A percentile compares a stretch with the other conserved stretches of the same genome.
Conservation (phyloP, 306 rosid species). For the Oxytropis ochrocephala region DNA sequence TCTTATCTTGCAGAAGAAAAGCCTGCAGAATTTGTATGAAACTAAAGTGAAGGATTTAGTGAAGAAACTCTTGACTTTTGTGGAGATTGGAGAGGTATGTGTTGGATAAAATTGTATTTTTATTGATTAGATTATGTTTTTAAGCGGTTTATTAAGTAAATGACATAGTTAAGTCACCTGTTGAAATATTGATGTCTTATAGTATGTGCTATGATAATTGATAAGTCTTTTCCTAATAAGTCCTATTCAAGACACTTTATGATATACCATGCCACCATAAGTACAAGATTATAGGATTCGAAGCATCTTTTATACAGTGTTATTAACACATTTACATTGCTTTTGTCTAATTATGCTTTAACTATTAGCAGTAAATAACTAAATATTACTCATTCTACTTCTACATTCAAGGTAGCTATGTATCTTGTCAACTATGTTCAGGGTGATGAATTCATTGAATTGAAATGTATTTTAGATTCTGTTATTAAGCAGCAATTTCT, state of each 20-base stretch:
- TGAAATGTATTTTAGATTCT: background rate
- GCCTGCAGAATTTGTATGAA: slow-evolving; percentile 58
- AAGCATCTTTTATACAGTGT: background rate
- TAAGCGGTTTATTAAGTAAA: background rate
- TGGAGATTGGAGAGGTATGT: slow-evolving; percentile 64
- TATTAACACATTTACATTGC: background rate
- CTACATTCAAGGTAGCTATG: background rate
- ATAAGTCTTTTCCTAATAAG: too few species aligned
- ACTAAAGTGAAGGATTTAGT: slow-evolving; percentile 65
- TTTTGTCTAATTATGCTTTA: background rate
- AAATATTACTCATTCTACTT: background rate
- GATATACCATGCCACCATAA: background rate
- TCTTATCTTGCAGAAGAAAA: slow-evolving; percentile 69
- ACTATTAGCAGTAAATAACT: background rate
- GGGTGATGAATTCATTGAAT: background rate
- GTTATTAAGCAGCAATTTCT: slow-evolving; percentile 7
- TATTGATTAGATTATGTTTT: background rate
- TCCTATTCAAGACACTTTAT: too few species aligned
- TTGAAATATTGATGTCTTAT: background rate
- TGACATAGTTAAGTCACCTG: background rate
- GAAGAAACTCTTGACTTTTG: slow-evolving; percentile 61
- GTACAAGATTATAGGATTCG: background rate
- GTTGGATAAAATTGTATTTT: slow-evolving; percentile 5
- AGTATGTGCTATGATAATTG: background rate
- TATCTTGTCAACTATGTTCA: background rate